Evolutionary conservation across 2,329 filamentous ascomycete genomes (phyloP).

Genomic region (Colletotrichum tropicale): DNA sequence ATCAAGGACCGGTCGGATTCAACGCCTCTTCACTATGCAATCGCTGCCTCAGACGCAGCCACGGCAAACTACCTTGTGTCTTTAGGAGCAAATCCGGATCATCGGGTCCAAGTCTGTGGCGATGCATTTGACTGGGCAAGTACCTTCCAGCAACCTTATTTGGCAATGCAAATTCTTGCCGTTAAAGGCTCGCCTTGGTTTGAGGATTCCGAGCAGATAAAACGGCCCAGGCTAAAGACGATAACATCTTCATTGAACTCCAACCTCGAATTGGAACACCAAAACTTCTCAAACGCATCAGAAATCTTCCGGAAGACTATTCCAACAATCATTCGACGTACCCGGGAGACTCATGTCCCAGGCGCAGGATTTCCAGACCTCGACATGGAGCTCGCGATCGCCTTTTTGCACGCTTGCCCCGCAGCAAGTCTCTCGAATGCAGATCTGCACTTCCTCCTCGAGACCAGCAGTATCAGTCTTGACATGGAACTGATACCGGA

Average conservation of each 20-base stretch:
- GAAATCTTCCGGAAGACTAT: neutral
- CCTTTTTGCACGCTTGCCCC: neutral
- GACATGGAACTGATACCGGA: neutral
- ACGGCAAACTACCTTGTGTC: neutral
- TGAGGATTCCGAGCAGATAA: neutral
- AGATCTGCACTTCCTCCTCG: neutral
- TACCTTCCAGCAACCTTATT: neutral
- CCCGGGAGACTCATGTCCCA: neutral
- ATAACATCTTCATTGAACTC: neutral
- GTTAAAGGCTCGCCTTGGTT: neutral
- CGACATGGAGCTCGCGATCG: neutral
- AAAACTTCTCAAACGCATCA: neutral
- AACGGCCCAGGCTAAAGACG: accelerated
- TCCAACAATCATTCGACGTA: neutral
- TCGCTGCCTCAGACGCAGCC: neutral
- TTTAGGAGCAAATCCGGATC: neutral
- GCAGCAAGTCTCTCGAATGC: neutral
- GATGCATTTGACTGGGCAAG: neutral
- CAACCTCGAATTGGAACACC: neutral
- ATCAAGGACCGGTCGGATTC: accelerated
- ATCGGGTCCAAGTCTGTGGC: neutral
- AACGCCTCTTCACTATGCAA: neutral
- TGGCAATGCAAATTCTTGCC: neutral
- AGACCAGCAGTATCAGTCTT: neutral
- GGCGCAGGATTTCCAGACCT: neutral